phyloP scores from a whole-genome alignment of 2,329 filamentous ascomycete genomes.

The Aspergillus ruber region DNA sequence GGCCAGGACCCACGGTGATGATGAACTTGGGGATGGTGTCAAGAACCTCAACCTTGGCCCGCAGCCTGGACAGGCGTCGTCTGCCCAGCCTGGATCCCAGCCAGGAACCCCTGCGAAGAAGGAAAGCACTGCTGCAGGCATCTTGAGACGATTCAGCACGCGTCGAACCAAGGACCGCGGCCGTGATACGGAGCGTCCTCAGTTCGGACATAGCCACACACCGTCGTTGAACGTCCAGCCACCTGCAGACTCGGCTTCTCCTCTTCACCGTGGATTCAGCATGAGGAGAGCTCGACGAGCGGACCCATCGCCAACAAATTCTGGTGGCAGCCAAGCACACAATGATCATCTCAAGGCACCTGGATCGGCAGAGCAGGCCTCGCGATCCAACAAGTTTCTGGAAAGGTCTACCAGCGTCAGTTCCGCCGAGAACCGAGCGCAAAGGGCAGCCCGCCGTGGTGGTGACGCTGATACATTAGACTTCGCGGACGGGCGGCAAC shows the following conservation, averaged over 20 bases:
- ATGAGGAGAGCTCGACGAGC: conserved; percentile 59
- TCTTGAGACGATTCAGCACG: conserved; percentile 87
- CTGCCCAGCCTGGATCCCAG: conserved; percentile 51
- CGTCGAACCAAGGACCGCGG: conserved; percentile 60
- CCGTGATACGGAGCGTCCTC: conserved; percentile 36
- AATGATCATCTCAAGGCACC: conserved; percentile 73
- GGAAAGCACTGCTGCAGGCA: conserved; percentile 76
- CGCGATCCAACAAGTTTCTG: conserved; percentile 61
- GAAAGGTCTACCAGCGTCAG: conserved; percentile 89
- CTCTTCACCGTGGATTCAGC: conserved; percentile 81
- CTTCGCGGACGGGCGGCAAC: conserved; percentile 52
- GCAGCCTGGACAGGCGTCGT: conserved; percentile 41
- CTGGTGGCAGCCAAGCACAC: conserved; percentile 58
- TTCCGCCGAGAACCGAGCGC: conserved; percentile 67
- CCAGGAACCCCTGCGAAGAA: conserved; percentile 63
- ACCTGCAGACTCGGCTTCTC: conserved; percentile 58
- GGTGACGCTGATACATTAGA: conserved; percentile 49
- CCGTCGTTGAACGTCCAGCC: conserved; percentile 77
- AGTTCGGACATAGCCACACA: conserved; percentile 59
- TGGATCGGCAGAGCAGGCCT: conserved; percentile 52
- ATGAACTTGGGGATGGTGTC: conserved; percentile 70
- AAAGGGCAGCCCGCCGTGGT: conserved; percentile 53
- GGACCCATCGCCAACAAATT: conserved; percentile 48
- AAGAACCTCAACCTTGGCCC: conserved; percentile 57
- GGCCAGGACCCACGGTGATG: conserved; percentile 88